These are phyloP conservation scores for Closterium sp. DNA, from an alignment of 139 green algal genomes.

Conservation along the genomic window DNA sequence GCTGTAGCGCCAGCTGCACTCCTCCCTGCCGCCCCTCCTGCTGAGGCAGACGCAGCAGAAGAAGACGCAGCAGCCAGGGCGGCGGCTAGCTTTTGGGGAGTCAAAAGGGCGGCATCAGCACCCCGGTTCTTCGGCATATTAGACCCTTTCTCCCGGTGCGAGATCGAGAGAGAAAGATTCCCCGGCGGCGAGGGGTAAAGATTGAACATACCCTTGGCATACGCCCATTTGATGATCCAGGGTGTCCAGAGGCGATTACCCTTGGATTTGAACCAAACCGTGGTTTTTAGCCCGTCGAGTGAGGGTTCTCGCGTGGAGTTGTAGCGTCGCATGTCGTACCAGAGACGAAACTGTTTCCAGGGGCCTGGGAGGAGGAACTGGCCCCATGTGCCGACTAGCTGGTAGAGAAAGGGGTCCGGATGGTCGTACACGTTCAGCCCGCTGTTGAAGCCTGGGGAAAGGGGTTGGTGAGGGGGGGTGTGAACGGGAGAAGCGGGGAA, in stretches of 20 bases:
- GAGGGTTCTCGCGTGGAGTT: constrained; percentile 15
- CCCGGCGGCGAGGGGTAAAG: constrained; percentile 5
- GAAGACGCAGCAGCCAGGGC: not conserved
- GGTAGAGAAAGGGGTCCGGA: constrained; percentile 26
- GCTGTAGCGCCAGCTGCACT: not conserved
- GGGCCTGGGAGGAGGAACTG: constrained; percentile 31
- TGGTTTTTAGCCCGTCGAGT: constrained; percentile 31
- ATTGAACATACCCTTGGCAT: constrained; percentile 29
- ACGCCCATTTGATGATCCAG: constrained; percentile 42
- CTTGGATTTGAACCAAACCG: constrained; percentile 2
- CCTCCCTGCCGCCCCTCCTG: not conserved
- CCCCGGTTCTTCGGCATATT: constrained; percentile 12
- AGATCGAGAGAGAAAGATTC: constrained; percentile 25
- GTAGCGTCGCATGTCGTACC: constrained; percentile 24
- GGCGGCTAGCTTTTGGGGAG: not conserved
- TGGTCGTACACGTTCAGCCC: not conserved
- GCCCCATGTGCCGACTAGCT: constrained; percentile 29
- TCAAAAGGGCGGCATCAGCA: constrained; percentile 1
- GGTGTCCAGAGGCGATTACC: constrained; percentile 37
- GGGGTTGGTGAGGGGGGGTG: too few relatives aligned
- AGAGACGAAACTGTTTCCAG: constrained; percentile 29
- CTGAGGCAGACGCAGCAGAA: not conserved
- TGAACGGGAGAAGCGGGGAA: not conserved
- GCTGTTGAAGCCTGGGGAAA: not conserved
- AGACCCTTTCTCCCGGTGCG: constrained; percentile 21